Evolutionary conservation across 129 eudicot genomes (phyloP).

Genomic region (Saussurea involucrata): DNA sequence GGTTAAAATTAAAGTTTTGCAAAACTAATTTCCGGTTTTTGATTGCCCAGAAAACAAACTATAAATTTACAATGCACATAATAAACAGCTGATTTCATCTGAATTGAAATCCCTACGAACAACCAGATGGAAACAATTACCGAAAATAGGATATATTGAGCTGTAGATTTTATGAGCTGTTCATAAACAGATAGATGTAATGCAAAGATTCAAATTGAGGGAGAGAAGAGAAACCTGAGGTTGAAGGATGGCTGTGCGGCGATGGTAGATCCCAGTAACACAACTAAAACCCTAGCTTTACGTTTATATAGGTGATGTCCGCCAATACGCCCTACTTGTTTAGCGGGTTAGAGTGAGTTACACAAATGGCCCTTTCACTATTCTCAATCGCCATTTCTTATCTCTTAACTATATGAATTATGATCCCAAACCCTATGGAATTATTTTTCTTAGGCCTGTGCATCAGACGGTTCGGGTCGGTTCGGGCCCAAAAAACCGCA

Average conservation of each 20-base stretch:
- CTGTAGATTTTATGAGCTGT: neutral
- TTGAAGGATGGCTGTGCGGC: constrained; percentile 17
- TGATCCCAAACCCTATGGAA: neutral
- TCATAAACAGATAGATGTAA: neutral
- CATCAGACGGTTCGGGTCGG: too few species aligned
- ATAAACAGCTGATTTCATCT: neutral
- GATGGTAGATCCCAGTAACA: constrained; percentile 11
- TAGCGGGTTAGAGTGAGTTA: neutral
- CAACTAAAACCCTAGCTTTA: constrained; percentile 33
- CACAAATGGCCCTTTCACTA: neutral
- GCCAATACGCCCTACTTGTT: neutral
- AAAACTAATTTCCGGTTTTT: neutral
- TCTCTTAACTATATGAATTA: neutral
- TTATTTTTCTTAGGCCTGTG: too few species aligned
- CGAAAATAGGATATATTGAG: neutral
- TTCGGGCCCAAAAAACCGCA: too few species aligned
- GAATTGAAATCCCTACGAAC: neutral
- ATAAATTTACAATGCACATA: neutral
- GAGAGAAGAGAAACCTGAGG: constrained; percentile 21
- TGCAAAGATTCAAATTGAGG: neutral
- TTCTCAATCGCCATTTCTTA: neutral
- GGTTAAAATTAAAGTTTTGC: neutral
- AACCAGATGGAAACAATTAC: neutral
- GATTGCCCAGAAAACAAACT: neutral
- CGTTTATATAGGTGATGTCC: constrained; percentile 3